Percentiles rank a stretch among this genome's conserved stretches.
Evolutionary conservation across 768 basidiomycete species (phyloP).

Genomic region (Fomitopsis serialis): DNA sequence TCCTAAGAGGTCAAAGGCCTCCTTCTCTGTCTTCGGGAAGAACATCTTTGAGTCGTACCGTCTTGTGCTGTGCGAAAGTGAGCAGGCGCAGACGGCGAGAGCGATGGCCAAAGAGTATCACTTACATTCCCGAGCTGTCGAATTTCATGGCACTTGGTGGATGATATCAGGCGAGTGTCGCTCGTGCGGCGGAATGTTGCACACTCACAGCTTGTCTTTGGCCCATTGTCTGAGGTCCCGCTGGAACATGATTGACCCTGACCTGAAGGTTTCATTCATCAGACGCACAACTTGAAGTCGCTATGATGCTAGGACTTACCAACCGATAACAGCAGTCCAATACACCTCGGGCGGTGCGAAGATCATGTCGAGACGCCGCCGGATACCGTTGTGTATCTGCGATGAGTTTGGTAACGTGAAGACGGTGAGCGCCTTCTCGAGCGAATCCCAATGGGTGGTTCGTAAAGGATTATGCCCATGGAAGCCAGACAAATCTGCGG

Average conservation of each 20-base stretch:
- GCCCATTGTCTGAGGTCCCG: constrained; percentile 77
- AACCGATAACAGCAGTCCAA: constrained; percentile 87
- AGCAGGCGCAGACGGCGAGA: neutral
- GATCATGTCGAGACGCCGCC: constrained; percentile 81
- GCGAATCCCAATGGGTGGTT: constrained; percentile 66
- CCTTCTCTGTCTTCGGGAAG: constrained; percentile 58
- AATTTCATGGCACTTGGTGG: constrained; percentile 68
- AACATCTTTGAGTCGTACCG: constrained; percentile 58
- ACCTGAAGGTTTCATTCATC: constrained; percentile 38
- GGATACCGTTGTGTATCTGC: constrained; percentile 30
- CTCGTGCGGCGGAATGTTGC: neutral
- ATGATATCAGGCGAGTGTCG: neutral
- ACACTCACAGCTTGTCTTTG: constrained; percentile 50
- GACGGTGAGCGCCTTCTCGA: constrained; percentile 83
- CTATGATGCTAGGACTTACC: constrained; percentile 53
- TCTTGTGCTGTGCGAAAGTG: constrained; percentile 40
- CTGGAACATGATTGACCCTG: constrained; percentile 87
- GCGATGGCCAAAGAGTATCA: neutral
- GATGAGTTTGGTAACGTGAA: constrained; percentile 53
- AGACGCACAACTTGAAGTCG: too few relatives aligned
- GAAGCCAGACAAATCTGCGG: constrained; percentile 57
- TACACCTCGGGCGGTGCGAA: constrained; percentile 73
- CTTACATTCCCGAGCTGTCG: constrained; percentile 77
- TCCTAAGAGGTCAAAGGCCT: constrained; percentile 68
- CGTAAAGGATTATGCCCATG: constrained; percentile 48